Evolutionary conservation across 352 stramenopile species (phyloP).

Genomic region (Phytophthora citricola): DNA sequence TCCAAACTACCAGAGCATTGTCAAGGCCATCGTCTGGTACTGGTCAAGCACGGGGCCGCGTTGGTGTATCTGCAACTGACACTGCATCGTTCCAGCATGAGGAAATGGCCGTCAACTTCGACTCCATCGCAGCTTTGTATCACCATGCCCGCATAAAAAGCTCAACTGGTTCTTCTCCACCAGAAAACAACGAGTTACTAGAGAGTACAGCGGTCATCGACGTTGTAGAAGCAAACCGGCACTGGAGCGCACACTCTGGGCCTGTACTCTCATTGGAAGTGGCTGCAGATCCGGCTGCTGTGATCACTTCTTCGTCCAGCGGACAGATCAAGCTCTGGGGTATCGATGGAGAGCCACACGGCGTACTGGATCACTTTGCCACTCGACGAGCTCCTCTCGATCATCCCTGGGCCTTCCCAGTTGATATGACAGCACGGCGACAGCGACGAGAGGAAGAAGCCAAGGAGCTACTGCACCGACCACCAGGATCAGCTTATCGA

Average conservation of each 20-base stretch:
- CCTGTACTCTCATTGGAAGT: slow-evolving; percentile 51
- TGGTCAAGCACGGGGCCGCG: slow-evolving; percentile 10
- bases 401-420: slow-evolving; percentile 62
- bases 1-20: slow-evolving; percentile 9
- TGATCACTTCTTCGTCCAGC: slow-evolving; percentile 56
- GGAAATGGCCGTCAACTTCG: slow-evolving; percentile 62
- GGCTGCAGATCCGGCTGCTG: slow-evolving; percentile 41
- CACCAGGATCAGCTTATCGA: slow-evolving; percentile 27
- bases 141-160: slow-evolving; percentile 37
- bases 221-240: slow-evolving; percentile 9
- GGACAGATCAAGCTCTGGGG: slow-evolving; percentile 75
- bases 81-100: slow-evolving; percentile 52
- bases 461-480: slow-evolving; percentile 44
- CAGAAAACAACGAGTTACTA: background rate
- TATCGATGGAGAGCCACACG: slow-evolving; percentile 45
- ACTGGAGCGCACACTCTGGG: slow-evolving; percentile 54
- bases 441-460: slow-evolving; percentile 50
- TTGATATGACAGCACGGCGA: slow-evolving; percentile 54
- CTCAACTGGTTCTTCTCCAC: background rate
- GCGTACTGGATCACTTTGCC: slow-evolving; percentile 72
- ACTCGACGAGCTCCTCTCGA: slow-evolving; percentile 55
- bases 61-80: slow-evolving; percentile 18
- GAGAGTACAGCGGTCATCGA: slow-evolving; percentile 8
- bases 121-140: slow-evolving; percentile 58
- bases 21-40: slow-evolving; percentile 18